Conservation (phyloP, 106 monocot species). For the Xerophyta viscosa region DNA sequence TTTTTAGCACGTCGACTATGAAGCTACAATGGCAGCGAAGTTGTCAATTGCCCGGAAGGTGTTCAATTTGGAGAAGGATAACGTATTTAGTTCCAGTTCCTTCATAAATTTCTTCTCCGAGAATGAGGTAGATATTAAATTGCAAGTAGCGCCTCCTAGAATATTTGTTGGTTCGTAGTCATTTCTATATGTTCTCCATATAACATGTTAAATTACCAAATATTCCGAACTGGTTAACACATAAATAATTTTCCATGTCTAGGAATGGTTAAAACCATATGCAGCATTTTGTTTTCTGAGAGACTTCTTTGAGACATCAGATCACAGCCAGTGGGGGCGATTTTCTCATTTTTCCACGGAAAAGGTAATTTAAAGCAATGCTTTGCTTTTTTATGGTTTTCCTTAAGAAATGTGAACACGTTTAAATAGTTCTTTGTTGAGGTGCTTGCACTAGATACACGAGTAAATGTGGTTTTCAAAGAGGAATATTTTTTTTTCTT, state of each 20-base stretch:
- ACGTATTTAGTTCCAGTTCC: constrained; percentile 53
- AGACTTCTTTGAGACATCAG: constrained; percentile 95
- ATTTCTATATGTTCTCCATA: no score
- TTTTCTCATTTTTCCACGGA: constrained; percentile 71
- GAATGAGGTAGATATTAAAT: constrained; percentile 52
- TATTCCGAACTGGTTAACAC: no score
- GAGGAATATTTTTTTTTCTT: not conserved
- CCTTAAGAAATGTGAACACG: no score
- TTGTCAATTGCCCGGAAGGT: constrained; percentile 83
- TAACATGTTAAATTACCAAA: no score
- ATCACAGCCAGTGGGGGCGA: constrained; percentile 83
- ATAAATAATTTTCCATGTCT: constrained; percentile 9
- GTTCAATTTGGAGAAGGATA: constrained; percentile 65
- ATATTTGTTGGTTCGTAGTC: constrained; percentile 1
- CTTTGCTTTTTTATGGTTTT: not conserved
- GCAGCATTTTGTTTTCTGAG: constrained; percentile 83
- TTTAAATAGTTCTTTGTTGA: not conserved
- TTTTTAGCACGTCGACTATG: constrained; percentile 71
- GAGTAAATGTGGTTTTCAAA: not conserved
- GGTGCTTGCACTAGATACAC: not conserved
- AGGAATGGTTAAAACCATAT: constrained; percentile 96
- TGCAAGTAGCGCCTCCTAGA: not conserved
- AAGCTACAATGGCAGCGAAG: constrained; percentile 73
- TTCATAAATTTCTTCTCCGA: constrained; percentile 69
- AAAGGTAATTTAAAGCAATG: constrained; percentile 31